Percentiles rank a stretch among this genome's conserved stretches.
Conservation (phyloP, 306 rosid genomes). For the Cucumis cinereus region DNA sequence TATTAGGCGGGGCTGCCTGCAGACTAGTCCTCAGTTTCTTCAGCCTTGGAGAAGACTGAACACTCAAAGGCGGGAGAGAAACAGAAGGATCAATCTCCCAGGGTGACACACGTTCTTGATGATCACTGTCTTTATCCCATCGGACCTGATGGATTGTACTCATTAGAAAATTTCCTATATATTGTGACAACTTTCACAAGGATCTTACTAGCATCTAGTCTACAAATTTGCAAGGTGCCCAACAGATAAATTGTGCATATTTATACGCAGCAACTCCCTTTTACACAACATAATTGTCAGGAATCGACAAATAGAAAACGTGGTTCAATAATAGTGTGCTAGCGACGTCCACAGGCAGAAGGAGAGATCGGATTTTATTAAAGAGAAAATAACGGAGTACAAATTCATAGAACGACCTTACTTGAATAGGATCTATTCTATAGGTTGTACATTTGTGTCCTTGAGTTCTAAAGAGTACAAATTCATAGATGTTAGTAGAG, state of each 20-base stretch:
- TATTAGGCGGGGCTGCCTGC: slow-evolving; percentile 38
- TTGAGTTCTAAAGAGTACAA: too few relatives aligned
- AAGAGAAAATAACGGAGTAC: too few relatives aligned
- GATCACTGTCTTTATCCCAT: slow-evolving; percentile 79
- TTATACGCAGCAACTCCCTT: not conserved
- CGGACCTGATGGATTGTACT: slow-evolving; percentile 42
- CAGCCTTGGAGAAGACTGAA: slow-evolving; percentile 85
- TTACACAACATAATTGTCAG: too few relatives aligned
- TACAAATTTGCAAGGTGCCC: not conserved
- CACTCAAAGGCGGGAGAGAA: slow-evolving; percentile 72
- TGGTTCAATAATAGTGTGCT: too few relatives aligned
- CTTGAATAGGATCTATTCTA: too few relatives aligned
- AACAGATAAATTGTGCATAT: not conserved
- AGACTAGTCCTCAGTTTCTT: slow-evolving; percentile 83
- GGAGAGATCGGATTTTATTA: too few relatives aligned
- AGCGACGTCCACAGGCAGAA: too few relatives aligned
- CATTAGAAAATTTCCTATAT: not conserved
- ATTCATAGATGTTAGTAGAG: too few relatives aligned
- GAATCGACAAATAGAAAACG: too few relatives aligned
- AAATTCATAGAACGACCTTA: too few relatives aligned
- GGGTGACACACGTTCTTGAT: slow-evolving; percentile 67
- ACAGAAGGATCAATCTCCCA: slow-evolving; percentile 92
- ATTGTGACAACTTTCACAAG: not conserved
- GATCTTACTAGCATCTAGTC: not conserved
- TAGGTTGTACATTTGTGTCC: too few relatives aligned